These are phyloP conservation scores for Mycotypha africana DNA, from an alignment of 371 early-diverging fungal species.

Conservation along the genomic window DNA sequence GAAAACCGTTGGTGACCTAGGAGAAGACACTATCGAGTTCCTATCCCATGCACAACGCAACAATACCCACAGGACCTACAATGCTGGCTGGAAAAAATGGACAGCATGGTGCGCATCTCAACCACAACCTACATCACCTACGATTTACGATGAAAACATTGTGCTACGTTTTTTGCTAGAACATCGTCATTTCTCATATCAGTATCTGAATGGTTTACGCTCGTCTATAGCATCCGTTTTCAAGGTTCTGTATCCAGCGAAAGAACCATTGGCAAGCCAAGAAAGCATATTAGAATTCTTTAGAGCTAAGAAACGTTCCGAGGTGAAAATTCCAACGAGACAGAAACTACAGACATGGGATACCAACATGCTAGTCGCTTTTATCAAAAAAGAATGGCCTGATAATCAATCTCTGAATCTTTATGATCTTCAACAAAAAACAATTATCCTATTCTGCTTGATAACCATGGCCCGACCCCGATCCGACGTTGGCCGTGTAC, in stretches of 20 bases:
- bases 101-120: background rate
- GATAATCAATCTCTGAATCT: background rate
- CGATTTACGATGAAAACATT: background rate
- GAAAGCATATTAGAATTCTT: background rate
- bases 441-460: slow-evolving; percentile 3
- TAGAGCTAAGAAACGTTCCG: background rate
- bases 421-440: slow-evolving; percentile 13
- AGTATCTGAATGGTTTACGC: background rate
- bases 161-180: background rate
- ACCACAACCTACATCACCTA: background rate
- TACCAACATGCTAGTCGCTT: background rate
- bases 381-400: background rate
- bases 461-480: slow-evolving; percentile 16
- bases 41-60: background rate
- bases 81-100: slow-evolving; percentile 5
- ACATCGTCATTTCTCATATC: no score
- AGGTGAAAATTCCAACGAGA: background rate
- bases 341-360: slow-evolving; percentile 3
- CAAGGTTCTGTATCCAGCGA: background rate
- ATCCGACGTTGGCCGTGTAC: slow-evolving; percentile 10
- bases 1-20: background rate
- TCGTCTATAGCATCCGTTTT: slow-evolving; percentile 4
- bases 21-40: background rate
- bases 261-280: background rate
- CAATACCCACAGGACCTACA: slow-evolving; percentile 1